Conservation (phyloP, 192 early-diverging fungal species). For the Diversispora epigaea region DNA sequence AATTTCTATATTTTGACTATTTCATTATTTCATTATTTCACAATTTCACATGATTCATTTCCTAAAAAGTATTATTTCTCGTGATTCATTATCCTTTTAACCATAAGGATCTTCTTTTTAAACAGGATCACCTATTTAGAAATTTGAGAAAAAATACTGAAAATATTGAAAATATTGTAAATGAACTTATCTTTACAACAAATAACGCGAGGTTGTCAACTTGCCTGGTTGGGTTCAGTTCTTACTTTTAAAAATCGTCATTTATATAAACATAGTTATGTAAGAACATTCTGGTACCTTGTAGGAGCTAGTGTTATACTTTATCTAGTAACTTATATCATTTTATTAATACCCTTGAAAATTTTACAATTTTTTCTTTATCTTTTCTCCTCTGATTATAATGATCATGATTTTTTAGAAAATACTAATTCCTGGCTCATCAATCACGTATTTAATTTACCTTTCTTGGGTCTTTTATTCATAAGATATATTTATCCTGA, state of each 20-base stretch:
- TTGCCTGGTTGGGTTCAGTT: slow-evolving; percentile 21
- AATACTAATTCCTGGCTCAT: slow-evolving; percentile 1
- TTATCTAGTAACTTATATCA: slow-evolving; percentile 2
- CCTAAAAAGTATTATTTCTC: no score
- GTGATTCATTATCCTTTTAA: no score
- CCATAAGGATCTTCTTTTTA: no score
- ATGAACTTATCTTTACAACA: slow-evolving; percentile 27
- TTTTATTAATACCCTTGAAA: slow-evolving; percentile 21
- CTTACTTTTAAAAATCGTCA: slow-evolving; percentile 27
- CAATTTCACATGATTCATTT: no score
- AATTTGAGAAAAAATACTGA: not conserved
- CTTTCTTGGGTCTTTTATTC: slow-evolving; percentile 53
- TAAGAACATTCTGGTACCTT: not conserved
- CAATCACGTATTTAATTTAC: slow-evolving; percentile 35
- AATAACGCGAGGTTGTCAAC: slow-evolving; percentile 21
- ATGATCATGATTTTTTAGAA: not conserved
- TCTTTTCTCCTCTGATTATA: not conserved
- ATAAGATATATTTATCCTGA: slow-evolving; percentile 60
- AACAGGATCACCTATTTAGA: no score
- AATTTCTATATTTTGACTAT: no score
- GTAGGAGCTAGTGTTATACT: not conserved
- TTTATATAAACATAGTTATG: slow-evolving; percentile 27
- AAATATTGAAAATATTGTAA: no score
- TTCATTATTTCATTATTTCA: no score
- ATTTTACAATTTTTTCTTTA: slow-evolving; percentile 16